phyloP scores from a whole-genome alignment of 2,329 filamentous ascomycete species.

The Neurospora crassa region DNA sequence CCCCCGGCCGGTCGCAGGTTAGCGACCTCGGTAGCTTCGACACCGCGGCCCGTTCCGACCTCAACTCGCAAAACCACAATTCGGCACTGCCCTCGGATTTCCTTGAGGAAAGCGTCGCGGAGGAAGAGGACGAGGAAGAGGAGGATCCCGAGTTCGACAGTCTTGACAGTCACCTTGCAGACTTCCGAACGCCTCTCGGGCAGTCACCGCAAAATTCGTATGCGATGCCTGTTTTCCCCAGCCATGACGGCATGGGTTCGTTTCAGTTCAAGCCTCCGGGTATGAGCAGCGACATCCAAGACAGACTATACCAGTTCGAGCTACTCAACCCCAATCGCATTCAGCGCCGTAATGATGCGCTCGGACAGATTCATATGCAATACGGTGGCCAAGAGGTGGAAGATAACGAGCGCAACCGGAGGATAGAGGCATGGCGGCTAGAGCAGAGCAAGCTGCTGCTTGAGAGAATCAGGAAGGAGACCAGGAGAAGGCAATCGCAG shows the following conservation, averaged over 20 bases:
- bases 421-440: slow-evolving; percentile 86
- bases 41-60: slow-evolving; percentile 53
- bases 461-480: slow-evolving; percentile 84
- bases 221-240: slow-evolving; percentile 66
- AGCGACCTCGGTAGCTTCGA: slow-evolving; percentile 76
- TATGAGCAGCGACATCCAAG: slow-evolving; percentile 53
- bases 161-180: slow-evolving; percentile 82
- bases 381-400: slow-evolving; percentile 45
- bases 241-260: slow-evolving; percentile 83
- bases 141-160: slow-evolving; percentile 82
- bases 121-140: slow-evolving; percentile 40
- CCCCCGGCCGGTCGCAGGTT: slow-evolving; percentile 60
- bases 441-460: slow-evolving; percentile 81
- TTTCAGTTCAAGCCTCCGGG: slow-evolving; percentile 58
- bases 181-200: slow-evolving; percentile 59
- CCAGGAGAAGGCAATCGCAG: slow-evolving; percentile 55
- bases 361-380: slow-evolving; percentile 41
- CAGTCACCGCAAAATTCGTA: slow-evolving; percentile 39
- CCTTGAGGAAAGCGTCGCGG: slow-evolving; percentile 22
- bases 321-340: slow-evolving; percentile 66
- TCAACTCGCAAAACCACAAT: slow-evolving; percentile 27
- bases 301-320: slow-evolving; percentile 85
- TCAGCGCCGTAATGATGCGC: slow-evolving; percentile 41
- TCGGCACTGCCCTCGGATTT: slow-evolving; percentile 28
- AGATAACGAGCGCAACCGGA: slow-evolving; percentile 65